These are phyloP conservation scores for Scenedesmus sp. DNA, from an alignment of 163 green algal genomes.

Conservation along the genomic window DNA sequence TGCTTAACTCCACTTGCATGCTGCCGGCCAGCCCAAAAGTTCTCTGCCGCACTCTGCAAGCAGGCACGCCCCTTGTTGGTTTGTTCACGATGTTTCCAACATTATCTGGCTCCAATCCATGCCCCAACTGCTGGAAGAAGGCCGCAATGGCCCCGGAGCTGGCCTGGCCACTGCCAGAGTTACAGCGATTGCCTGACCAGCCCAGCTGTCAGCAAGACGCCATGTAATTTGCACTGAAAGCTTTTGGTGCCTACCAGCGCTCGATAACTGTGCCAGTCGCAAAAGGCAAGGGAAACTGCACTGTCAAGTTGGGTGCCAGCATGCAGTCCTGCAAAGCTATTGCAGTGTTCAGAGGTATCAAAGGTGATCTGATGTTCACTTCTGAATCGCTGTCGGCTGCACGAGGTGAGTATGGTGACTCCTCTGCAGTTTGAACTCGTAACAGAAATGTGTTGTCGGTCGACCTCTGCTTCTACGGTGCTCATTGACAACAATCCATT, in stretches of 20 bases:
- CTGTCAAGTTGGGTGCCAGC: neutral
- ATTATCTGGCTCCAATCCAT: neutral
- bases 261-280: neutral
- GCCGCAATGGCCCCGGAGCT: neutral
- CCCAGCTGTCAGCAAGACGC: neutral
- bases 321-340: neutral
- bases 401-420: neutral
- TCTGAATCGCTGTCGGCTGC: neutral
- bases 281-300: neutral
- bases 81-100: neutral
- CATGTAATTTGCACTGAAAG: no score
- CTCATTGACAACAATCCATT: neutral
- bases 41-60: neutral
- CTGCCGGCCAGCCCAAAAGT: neutral
- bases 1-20: slow-evolving; percentile 35
- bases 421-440: neutral
- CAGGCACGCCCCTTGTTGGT: neutral
- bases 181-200: neutral
- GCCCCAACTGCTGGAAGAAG: neutral
- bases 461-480: neutral
- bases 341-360: neutral
- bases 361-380: neutral
- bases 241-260: neutral
- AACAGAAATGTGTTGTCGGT: neutral
- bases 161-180: neutral